Evolutionary conservation across 108 stramenopile species (phyloP).

Genomic region (Skeletonema grethae): DNA sequence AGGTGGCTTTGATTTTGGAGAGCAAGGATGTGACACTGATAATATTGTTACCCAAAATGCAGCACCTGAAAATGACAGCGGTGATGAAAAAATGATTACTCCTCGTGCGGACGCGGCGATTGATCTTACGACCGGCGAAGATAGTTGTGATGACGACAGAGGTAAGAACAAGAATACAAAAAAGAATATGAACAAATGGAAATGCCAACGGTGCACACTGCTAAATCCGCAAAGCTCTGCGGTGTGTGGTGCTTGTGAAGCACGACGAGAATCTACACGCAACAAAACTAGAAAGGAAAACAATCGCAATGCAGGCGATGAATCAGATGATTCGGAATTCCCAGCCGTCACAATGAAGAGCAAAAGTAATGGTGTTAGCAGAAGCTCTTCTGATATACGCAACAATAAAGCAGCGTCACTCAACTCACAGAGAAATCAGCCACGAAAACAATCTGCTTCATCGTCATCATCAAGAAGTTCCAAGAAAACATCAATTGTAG

Average conservation of each 20-base stretch:
- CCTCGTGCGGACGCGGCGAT: slow-evolving; percentile 2
- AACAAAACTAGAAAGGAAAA: slow-evolving; percentile 4
- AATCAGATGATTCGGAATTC: slow-evolving; percentile 4
- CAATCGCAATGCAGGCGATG: slow-evolving; percentile 2
- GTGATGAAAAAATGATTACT: not conserved
- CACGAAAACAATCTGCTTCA: not conserved
- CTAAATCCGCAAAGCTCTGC: slow-evolving; percentile 15
- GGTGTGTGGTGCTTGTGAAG: slow-evolving; percentile 22
- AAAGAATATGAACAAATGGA: slow-evolving; percentile 4
- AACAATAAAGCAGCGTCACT: slow-evolving; percentile 3
- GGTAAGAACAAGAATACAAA: not conserved
- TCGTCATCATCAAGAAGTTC: not conserved
- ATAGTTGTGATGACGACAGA: not conserved
- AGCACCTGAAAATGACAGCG: slow-evolving; percentile 5
- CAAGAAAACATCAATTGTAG: not conserved
- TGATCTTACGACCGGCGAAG: slow-evolving; percentile 15
- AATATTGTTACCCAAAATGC: not conserved
- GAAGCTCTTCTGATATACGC: too few species aligned
- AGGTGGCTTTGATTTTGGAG: slow-evolving; percentile 5
- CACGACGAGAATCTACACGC: slow-evolving; percentile 16
- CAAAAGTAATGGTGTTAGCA: not conserved
- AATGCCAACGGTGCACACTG: slow-evolving; percentile 34
- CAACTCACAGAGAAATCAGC: not conserved
- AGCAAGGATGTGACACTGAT: not conserved
- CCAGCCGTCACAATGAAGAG: slow-evolving; percentile 9